Evolutionary conservation across 371 early-diverging fungal species (phyloP), one percentile per base, ranked within the genome.

Genomic region (Rhizopus delemar): DNA sequence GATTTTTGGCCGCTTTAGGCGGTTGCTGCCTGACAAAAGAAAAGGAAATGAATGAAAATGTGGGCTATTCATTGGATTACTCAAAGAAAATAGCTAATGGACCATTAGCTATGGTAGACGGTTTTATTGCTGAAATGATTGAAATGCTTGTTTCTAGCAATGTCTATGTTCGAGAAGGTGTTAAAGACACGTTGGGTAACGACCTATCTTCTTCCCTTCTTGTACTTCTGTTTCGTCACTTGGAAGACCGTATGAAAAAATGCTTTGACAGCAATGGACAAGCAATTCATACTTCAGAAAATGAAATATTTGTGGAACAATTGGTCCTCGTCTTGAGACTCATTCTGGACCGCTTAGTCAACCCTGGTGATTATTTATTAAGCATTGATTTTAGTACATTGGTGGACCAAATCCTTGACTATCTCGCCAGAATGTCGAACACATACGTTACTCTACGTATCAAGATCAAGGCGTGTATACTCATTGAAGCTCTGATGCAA

Each of bases 231-330:
- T 89, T 94, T 56, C 78, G 81, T n/a, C 88, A 92, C 52, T 71
- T 91, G 53, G 86, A 91, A 55, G 68, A 69, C 5, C 78, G 86
- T 48, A 89, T 92, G 60, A 71, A 68, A 5, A 78, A 84, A 22
- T 90, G 92, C 66, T 90, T 93, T 69, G 86, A 82, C 61, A 36
- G 75, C 2, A 81, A 78, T 15, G 88, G 87, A 8, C 90, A 92
- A 39, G 86, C 86, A n/a, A 75, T 79, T 31, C 86, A 85, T 48
- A 84, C 80, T 12, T 86, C 90, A 16, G 81, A 86, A 35, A 87
- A 87, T 64, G 91, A 92, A 11, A 71, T 94, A 59, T 92, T 93
- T 78, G 87, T 94, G 22, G 94, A 93, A 57, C 91, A 93, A 66
- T 84, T 90, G 16, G 89, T 93, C 16, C 83, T 87, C 13, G 90